Conservation (phyloP, 2,329 filamentous ascomycete species). For the Paramyrothecium sp. region DNA sequence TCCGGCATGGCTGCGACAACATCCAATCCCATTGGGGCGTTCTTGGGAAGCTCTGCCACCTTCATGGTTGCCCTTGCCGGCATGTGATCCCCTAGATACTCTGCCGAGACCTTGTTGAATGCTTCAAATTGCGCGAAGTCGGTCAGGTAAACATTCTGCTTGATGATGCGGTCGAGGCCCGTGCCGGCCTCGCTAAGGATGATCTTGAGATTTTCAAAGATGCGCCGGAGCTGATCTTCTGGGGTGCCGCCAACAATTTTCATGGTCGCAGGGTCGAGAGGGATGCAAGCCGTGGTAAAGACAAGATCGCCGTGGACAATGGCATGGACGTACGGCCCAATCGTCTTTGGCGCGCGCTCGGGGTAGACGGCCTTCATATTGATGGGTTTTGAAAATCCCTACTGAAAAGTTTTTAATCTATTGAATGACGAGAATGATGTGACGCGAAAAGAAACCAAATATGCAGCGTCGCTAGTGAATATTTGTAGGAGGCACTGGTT, state of each 20-base stretch:
- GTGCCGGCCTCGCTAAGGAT: constrained; percentile 1
- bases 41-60: too few relatives aligned
- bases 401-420: too few relatives aligned
- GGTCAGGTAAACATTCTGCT: constrained; percentile 1
- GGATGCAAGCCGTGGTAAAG: constrained; percentile 1
- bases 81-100: too few relatives aligned
- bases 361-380: constrained; percentile 1
- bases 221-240: neutral
- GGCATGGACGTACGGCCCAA: constrained; percentile 2
- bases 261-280: neutral
- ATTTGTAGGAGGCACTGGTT: too few relatives aligned
- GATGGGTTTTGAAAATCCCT: too few relatives aligned
- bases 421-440: too few relatives aligned
- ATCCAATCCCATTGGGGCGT: too few relatives aligned
- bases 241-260: neutral
- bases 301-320: neutral
- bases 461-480: too few relatives aligned
- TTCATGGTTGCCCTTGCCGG: too few relatives aligned
- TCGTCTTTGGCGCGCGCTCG: neutral
- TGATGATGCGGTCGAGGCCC: neutral
- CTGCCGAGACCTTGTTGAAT: constrained; percentile 2
- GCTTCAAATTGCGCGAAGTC: constrained; percentile 1
- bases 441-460: too few relatives aligned
- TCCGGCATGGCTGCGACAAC: too few relatives aligned
- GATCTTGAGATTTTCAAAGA: constrained; percentile 3